Conservation (phyloP, 805 yeast species). For the Kazachstania psychrophila region DNA sequence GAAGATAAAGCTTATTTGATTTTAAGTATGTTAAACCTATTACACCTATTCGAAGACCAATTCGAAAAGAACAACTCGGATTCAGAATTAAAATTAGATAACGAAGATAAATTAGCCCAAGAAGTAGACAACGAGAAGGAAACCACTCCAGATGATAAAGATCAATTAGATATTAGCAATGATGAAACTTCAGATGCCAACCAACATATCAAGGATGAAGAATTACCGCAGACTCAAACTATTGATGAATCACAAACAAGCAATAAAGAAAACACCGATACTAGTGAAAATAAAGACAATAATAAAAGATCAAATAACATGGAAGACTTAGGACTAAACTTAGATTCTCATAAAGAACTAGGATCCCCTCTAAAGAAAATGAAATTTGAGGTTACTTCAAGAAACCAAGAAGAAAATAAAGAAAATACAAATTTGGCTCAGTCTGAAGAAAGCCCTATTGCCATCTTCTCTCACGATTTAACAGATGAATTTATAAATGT, state of each 20-base stretch:
- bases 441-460: conserved; percentile 5
- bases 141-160: too few relatives aligned
- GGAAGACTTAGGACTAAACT: conserved; percentile 5
- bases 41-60: conserved; percentile 12
- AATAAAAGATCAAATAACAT: conserved; percentile 5
- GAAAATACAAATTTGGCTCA: neutral
- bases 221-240: too few relatives aligned
- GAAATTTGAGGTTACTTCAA: conserved; percentile 7
- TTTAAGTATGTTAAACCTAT: conserved; percentile 13
- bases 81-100: too few relatives aligned
- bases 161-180: too few relatives aligned
- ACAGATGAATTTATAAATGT: conserved; percentile 4
- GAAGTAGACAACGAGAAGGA: too few relatives aligned
- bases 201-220: too few relatives aligned
- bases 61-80: conserved; percentile 3
- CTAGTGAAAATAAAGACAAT: neutral
- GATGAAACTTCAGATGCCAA: too few relatives aligned
- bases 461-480: conserved; percentile 14
- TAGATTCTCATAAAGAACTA: conserved; percentile 13
- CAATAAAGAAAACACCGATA: neutral
- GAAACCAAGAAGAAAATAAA: neutral
- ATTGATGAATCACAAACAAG: too few relatives aligned
- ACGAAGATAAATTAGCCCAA: too few relatives aligned
- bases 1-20: conserved; percentile 19
- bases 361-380: conserved; percentile 25